A percentile compares a stretch with the other conserved stretches of the same genome.
Conservation (phyloP, 169 alveolate genomes). For the Theileria orientalis region DNA sequence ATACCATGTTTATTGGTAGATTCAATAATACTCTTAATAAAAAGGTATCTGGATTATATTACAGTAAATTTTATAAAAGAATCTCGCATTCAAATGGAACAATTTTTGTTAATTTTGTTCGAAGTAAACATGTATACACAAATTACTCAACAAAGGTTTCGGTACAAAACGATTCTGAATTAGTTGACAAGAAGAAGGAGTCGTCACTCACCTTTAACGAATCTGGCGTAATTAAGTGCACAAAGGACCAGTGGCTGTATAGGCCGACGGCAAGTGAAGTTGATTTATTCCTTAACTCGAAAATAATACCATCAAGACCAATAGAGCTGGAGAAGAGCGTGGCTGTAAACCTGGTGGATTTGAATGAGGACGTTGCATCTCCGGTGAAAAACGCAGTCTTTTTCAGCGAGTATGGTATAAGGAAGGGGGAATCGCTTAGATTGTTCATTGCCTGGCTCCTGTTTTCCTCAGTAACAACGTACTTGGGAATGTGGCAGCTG, state of each 20-base stretch:
- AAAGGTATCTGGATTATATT: no score
- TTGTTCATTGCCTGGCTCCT: conserved; percentile 18
- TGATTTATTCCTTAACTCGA: conserved; percentile 33
- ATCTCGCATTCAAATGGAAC: background rate
- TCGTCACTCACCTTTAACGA: background rate
- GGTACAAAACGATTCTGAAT: no score
- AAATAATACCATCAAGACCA: conserved; percentile 57
- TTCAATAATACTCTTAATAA: background rate
- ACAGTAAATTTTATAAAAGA: background rate
- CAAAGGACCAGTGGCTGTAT: conserved; percentile 65
- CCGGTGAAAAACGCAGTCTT: conserved; percentile 76
- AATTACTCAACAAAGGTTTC: no score
- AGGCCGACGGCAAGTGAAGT: conserved; percentile 39
- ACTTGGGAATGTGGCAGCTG: conserved; percentile 83
- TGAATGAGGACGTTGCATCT: conserved; percentile 71
- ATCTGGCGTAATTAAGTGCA: conserved; percentile 14
- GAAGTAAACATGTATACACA: background rate
- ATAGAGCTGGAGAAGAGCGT: conserved; percentile 78
- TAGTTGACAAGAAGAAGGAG: conserved; percentile 3
- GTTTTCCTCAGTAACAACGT: conserved; percentile 6
- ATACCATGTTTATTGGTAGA: background rate
- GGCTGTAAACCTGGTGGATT: conserved; percentile 73
- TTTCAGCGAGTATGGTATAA: conserved; percentile 82
- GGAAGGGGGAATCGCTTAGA: conserved; percentile 70
- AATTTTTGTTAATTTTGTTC: background rate